Evolutionary conservation across 108 stramenopile species (phyloP), one percentile per base, ranked within the genome.

Genomic region (Cyclostephanos tholiformis): DNA sequence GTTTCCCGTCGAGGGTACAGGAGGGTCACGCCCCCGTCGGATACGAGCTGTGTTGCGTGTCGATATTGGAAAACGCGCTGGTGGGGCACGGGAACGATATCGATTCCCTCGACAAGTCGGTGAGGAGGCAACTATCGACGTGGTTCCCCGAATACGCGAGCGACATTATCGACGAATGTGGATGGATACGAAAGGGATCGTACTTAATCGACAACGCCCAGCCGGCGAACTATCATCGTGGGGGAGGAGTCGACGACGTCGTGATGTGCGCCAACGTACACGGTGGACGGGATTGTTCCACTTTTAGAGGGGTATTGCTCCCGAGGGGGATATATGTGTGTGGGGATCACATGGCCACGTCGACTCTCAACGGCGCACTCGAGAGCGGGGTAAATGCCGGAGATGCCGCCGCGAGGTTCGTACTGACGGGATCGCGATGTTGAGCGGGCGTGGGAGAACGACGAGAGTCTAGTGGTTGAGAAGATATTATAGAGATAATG

Each of bases 341-440:
- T 56, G 95, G 95, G 13, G 95, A 96, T 82, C 87, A 96, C 78
- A 88, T 92, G 88, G 87, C 92, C 0, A 93, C 95, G 10, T 84
- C 95, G 32, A 88, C 95, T n/a, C 76, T 96, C 8, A 96, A 96
- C n/a, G 95, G 95, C 6, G 95, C 95, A 8, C 52, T 93, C 16
- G 92, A 93, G 74, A 89, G 88, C 52, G 95, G 91, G n/a, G 74
- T 82, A 9, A 77, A 73, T 67, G 91, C 92, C 46, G 94, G 89
- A 13, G 63, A 49, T 27, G 86, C 79, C 25, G 89, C 86, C 10
- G 84, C 77, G 7, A 80, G 59, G 62, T 26, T 66, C 52, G 19
- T 65, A n/a, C 25, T 20, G 52, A 4, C 32, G 32, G 32, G 32
- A 32, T 46, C 14, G 16, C 0, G 13, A 14, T 14, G 1, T 14